Evolutionary conservation across 83 land plant genomes (phyloP).

Genomic region (Thuja plicata): DNA sequence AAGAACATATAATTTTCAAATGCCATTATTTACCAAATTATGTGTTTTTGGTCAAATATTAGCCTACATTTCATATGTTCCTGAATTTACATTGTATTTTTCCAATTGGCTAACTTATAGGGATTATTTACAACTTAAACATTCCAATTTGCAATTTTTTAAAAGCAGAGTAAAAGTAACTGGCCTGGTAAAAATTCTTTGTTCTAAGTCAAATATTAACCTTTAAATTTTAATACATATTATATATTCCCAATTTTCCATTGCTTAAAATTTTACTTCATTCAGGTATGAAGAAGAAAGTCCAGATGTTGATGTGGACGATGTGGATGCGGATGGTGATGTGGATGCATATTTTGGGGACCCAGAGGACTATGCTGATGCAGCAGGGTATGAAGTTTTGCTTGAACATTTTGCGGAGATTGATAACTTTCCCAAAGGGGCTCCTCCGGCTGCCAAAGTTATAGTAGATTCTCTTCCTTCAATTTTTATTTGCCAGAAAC

Average conservation of each 20-base stretch:
- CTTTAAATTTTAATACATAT: neutral
- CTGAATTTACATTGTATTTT: neutral
- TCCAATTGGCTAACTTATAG: neutral
- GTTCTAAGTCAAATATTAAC: neutral
- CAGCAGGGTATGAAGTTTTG: conserved; percentile 53
- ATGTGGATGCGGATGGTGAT: conserved; percentile 16
- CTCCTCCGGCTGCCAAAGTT: conserved; percentile 66
- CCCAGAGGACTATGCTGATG: conserved; percentile 52
- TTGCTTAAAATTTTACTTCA: neutral
- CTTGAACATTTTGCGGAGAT: conserved; percentile 65
- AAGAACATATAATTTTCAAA: neutral
- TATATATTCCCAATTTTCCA: neutral
- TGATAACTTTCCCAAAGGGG: conserved; percentile 37
- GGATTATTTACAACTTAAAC: neutral
- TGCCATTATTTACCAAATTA: neutral
- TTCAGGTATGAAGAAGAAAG: conserved; percentile 1
- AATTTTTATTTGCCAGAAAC: conserved; percentile 36
- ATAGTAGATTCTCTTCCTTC: conserved; percentile 45
- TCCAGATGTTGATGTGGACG: conserved; percentile 4
- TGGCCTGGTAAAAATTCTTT: neutral
- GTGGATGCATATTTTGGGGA: conserved; percentile 30
- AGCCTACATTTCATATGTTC: neutral
- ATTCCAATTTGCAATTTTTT: neutral
- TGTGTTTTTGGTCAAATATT: neutral
- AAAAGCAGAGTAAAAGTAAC: neutral